phyloP scores from a whole-genome alignment of 352 stramenopile genomes.

The Pythium volutum region DNA sequence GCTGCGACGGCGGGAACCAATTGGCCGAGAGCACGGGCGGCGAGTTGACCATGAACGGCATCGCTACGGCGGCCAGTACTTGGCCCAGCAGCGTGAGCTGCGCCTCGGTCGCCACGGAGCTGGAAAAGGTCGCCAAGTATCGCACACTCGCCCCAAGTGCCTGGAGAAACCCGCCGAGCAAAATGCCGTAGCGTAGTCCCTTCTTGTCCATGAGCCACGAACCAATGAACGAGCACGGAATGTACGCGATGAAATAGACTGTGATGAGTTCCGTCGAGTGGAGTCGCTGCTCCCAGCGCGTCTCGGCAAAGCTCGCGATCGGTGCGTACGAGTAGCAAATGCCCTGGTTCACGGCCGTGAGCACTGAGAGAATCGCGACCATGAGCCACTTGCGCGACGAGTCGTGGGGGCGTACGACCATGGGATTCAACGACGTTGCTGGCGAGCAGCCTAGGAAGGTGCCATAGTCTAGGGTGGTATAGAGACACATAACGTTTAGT shows the following conservation, averaged over 20 bases:
- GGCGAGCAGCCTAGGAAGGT: slow-evolving; percentile 5
- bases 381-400: slow-evolving; percentile 59
- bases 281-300: slow-evolving; percentile 49
- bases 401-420: slow-evolving; percentile 12
- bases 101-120: slow-evolving; percentile 24
- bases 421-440: not conserved
- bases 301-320: slow-evolving; percentile 62
- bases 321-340: slow-evolving; percentile 81
- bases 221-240: slow-evolving; percentile 72
- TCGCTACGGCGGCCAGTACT: slow-evolving; percentile 56
- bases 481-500: not conserved
- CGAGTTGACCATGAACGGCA: slow-evolving; percentile 87
- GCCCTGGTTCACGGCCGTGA: slow-evolving; percentile 66
- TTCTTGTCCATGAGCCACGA: slow-evolving; percentile 84
- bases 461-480: slow-evolving; percentile 12
- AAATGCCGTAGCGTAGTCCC: slow-evolving; percentile 55
- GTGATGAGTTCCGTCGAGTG: slow-evolving; percentile 76
- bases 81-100: slow-evolving; percentile 55
- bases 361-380: slow-evolving; percentile 57
- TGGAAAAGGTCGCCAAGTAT: slow-evolving; percentile 37
- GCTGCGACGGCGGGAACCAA: slow-evolving; percentile 67
- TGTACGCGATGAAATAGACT: slow-evolving; percentile 78
- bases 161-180: slow-evolving; percentile 57
- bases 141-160: slow-evolving; percentile 39
- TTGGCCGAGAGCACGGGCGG: slow-evolving; percentile 67